These are phyloP conservation scores for Sordariomycetes sp. DNA, from an alignment of 2,329 filamentous ascomycete genomes.

Conservation along the genomic window DNA sequence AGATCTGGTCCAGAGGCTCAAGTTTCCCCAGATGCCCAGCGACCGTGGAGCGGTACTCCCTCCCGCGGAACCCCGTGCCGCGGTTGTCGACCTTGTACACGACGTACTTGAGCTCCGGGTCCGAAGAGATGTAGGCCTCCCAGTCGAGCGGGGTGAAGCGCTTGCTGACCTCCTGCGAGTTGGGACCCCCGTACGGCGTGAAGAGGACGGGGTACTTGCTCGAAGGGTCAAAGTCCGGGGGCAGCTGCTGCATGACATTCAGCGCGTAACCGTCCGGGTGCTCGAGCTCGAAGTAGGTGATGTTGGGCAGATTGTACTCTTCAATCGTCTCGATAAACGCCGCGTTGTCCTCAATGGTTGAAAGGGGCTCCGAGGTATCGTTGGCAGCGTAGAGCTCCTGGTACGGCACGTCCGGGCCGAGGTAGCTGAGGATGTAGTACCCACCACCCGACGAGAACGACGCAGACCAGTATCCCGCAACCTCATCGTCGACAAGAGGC, in stretches of 20 bases:
- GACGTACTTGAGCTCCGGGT: constrained; percentile 54
- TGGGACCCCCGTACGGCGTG: constrained; percentile 55
- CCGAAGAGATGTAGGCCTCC: constrained; percentile 51
- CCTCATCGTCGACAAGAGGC: constrained; percentile 46
- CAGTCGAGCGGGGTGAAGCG: constrained; percentile 40
- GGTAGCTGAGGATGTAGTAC: constrained; percentile 54
- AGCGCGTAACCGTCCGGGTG: constrained; percentile 48
- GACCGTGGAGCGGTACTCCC: constrained; percentile 45
- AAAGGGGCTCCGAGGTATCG: constrained; percentile 34
- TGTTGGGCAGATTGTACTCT: constrained; percentile 48
- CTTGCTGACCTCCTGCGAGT: constrained; percentile 47
- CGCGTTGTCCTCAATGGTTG: constrained; percentile 48
- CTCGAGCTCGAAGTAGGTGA: constrained; percentile 47
- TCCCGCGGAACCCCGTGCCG: constrained; percentile 51
- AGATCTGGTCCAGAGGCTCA: constrained; percentile 54
- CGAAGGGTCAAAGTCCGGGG: constrained; percentile 45
- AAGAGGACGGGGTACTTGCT: constrained; percentile 57
- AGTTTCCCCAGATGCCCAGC: constrained; percentile 46
- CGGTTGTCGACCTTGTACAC: constrained; percentile 57
- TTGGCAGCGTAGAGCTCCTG: constrained; percentile 51
- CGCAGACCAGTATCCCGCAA: constrained; percentile 46
- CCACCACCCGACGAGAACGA: constrained; percentile 49
- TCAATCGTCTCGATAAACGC: constrained; percentile 38
- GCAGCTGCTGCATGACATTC: constrained; percentile 52
- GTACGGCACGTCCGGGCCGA: constrained; percentile 54